A percentile compares a stretch with the other conserved stretches of the same genome.
Conservation (phyloP, 1,284 basidiomycete species). For the Papiliotrema laurentii region DNA sequence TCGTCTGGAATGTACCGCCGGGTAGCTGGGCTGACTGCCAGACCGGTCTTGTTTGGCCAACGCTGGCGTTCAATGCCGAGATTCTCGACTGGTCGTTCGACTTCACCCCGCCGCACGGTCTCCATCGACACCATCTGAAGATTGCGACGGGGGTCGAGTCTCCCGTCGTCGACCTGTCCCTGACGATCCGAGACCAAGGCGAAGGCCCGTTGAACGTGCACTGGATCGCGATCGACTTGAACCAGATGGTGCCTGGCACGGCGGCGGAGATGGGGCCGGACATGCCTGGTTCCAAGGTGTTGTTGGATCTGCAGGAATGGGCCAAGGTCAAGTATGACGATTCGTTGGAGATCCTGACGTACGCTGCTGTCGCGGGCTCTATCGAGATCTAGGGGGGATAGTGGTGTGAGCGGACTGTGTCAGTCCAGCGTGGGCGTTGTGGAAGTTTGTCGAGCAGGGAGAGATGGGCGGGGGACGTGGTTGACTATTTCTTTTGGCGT, state of each 20-base stretch:
- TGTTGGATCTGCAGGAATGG: constrained; percentile 42
- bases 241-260: constrained; percentile 46
- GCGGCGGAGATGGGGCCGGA: constrained; percentile 31
- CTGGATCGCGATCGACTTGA: constrained; percentile 43
- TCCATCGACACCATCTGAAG: constrained; percentile 85
- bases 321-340: constrained; percentile 31
- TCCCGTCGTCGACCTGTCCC: constrained; percentile 32
- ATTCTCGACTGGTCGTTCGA: constrained; percentile 82
- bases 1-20: neutral
- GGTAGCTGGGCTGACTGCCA: constrained; percentile 2
- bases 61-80: constrained; percentile 87
- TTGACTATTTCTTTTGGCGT: no score
- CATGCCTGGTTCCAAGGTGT: constrained; percentile 39
- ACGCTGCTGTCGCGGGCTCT: constrained; percentile 39
- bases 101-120: constrained; percentile 64
- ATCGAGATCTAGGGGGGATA: constrained; percentile 24
- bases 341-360: constrained; percentile 39
- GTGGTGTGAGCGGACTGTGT: no score
- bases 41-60: constrained; percentile 49
- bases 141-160: constrained; percentile 46
- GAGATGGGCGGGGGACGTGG: no score
- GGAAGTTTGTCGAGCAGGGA: no score
- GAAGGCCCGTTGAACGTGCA: constrained; percentile 31
- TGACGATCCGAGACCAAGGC: constrained; percentile 23
- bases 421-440: no score